phyloP scores from a whole-genome alignment of 1,284 basidiomycete genomes.

The Papiliotrema flavescens region DNA sequence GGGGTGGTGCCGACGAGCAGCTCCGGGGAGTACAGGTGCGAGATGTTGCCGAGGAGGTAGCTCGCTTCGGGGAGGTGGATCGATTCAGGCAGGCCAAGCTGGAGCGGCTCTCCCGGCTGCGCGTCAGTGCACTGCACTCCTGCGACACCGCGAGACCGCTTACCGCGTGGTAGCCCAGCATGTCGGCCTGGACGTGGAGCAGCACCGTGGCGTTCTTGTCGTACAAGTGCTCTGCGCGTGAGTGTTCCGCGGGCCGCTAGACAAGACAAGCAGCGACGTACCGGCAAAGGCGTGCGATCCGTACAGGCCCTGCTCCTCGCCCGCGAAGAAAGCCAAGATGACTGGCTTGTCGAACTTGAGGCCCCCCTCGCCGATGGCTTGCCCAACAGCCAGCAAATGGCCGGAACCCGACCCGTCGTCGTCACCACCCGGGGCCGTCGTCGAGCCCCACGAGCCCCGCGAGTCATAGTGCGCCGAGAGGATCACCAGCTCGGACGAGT shows the following conservation, averaged over 20 bases:
- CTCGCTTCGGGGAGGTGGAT: constrained; percentile 74
- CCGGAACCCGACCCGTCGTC: constrained; percentile 65
- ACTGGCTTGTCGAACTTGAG: constrained; percentile 52
- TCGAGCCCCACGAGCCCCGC: constrained; percentile 74
- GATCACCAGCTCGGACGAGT: constrained; percentile 54
- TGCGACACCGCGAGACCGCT: constrained; percentile 7
- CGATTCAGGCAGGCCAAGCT: constrained; percentile 65
- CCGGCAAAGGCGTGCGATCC: constrained; percentile 50
- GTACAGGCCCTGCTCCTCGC: constrained; percentile 53
- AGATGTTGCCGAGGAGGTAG: constrained; percentile 67
- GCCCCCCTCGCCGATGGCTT: constrained; percentile 60
- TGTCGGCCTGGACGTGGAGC: constrained; percentile 82
- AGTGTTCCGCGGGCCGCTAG: neutral
- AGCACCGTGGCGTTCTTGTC: constrained; percentile 62
- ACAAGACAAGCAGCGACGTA: constrained; percentile 21
- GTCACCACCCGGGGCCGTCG: constrained; percentile 67
- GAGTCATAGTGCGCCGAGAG: constrained; percentile 81
- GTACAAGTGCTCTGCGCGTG: constrained; percentile 23
- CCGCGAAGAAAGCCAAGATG: constrained; percentile 50
- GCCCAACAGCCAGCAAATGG: constrained; percentile 70
- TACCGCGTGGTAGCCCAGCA: constrained; percentile 68
- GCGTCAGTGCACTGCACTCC: neutral
- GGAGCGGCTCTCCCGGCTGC: constrained; percentile 64
- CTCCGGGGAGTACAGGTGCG: constrained; percentile 69
- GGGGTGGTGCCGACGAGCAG: constrained; percentile 68